Percentiles rank a stretch among this genome's conserved stretches.
phyloP scores from a whole-genome alignment of 169 alveolate genomes.

The Cryptosporidium parvum region DNA sequence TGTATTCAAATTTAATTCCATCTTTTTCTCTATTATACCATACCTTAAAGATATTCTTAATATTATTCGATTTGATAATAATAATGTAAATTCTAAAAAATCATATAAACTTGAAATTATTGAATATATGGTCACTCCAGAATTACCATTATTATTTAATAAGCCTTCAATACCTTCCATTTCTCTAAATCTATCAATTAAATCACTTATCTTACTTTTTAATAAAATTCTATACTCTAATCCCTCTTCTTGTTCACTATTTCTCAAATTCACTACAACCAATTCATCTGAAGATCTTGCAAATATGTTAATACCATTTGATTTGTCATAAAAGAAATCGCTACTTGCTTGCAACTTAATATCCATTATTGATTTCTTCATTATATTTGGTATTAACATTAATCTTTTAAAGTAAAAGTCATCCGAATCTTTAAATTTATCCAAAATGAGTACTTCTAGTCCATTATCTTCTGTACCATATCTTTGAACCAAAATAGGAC shows the following conservation, averaged over 20 bases:
- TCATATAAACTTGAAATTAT: slow-evolving; percentile 47
- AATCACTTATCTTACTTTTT: background rate
- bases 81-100: slow-evolving; percentile 18
- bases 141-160: background rate
- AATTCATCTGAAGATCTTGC: slow-evolving; percentile 21
- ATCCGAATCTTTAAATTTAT: background rate
- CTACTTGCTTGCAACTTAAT: slow-evolving; percentile 42
- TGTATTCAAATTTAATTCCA: background rate
- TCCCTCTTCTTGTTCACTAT: background rate
- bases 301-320: slow-evolving; percentile 35
- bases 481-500: slow-evolving; percentile 39
- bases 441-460: slow-evolving; percentile 26
- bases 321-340: slow-evolving; percentile 2
- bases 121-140: slow-evolving; percentile 15
- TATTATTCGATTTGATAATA: slow-evolving; percentile 46
- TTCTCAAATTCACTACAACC: background rate
- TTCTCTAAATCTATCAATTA: background rate
- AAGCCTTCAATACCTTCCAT: background rate
- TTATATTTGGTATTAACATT: background rate
- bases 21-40: background rate
- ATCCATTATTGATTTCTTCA: slow-evolving; percentile 15
- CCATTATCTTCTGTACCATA: slow-evolving; percentile 46
- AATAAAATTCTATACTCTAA: slow-evolving; percentile 2
- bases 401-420: slow-evolving; percentile 34
- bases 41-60: slow-evolving; percentile 2